Evolutionary conservation across 2,329 filamentous ascomycete genomes (phyloP), one percentile per base, ranked within the genome.

Genomic region (Didymella pomorum): DNA sequence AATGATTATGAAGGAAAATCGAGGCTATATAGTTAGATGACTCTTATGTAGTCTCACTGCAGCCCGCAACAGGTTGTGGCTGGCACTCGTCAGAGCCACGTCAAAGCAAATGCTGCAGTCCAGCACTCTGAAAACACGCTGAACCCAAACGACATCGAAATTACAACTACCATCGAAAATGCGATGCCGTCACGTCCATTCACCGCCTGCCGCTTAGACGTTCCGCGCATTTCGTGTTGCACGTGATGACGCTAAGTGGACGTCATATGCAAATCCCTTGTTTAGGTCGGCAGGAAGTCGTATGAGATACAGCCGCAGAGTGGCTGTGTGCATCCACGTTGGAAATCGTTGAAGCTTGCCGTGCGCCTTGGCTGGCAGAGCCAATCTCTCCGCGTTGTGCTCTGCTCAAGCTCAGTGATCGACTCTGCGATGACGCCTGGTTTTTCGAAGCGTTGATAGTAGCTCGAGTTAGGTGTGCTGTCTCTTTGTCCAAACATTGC

Each of bases 241-340:
- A 59, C 56, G 56, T 61, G 51, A 56, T 20, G 51, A 21, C 47
- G 47, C 51, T 46, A 52, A 4, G 6, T 14, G 21, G 23, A 47
- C 59, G 56, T 59, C 59, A 61, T 54, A 4, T 37, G 37, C 25
- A 11, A 45, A 43, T 55, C 44, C 26, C n/a, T 47, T 33, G 44
- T 55, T n/a, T 29, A 44, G 16, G 16, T 12, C 37, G 16, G 37
- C 20, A n/a, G 26, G 10, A 29, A 35, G 23, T 55, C 23, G 52
- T 49, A 47, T 43, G 37, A 29, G 16, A 16, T 21, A 43, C 29
- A 52, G 31, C 23, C 31, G 23, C 21, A 46, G 37, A 8, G 23
- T 37, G 50, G 50, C 50, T 37, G 29, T 37, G 26, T 37, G 31
- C 21, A 28, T 52, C n/a, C 31, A 21, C 9, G 14, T 46, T 46